Base-by-base conservation (phyloP, 768 basidiomycete genomes). In the Kwoniella newhampshirensis region DNA sequence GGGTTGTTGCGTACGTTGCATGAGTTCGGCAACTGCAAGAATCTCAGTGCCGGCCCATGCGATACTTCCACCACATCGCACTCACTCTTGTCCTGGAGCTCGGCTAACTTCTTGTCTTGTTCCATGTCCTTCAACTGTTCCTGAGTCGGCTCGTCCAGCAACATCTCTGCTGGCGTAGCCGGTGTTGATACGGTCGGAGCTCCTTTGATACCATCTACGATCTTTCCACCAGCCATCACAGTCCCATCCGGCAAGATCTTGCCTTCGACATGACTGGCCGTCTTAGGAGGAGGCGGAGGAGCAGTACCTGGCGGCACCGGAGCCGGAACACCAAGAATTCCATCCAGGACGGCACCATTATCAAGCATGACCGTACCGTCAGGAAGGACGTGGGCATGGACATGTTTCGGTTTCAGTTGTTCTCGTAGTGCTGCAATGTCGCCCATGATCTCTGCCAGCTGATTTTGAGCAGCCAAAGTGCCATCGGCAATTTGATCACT, bases 81-180 rank as follows among this genome's bases (percentile, higher is more conserved):
- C 72, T 67, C 54, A 73, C 74, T 61, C 37, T 70, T 69, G 26
- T 68, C 59, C 57, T 71, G 63, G 26, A 76, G 51, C 20, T 67
- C 56, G 11, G 66, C 65, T 11, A 76, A 57, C 45, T 64, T 66
- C 37, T 42, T 40, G 55, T 76, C 75, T 59, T 76, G 73, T 43
- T 76, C 70, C 42, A 57, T 21, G 50, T 76, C 66, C 54, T 70
- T 70, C 20, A 50, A 30, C 17, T 47, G 47, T 36, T 56, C 54
- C 20, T 48, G 28, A 17, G 47, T 46, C 2, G 48, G 32, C 39
- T 21, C 40, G 13, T 56, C 54, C 30, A 48, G 39, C 40, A 56
- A 26, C 20, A 49, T 32, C 25, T 27, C 40, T 46, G 48, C 48
- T 11, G 54, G 54, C 13, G 54, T 42, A 42, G 46, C 43, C n/a